These are phyloP conservation scores for Ramalina intermedia DNA, from an alignment of 495 filamentous ascomycete species.

Conservation along the genomic window DNA sequence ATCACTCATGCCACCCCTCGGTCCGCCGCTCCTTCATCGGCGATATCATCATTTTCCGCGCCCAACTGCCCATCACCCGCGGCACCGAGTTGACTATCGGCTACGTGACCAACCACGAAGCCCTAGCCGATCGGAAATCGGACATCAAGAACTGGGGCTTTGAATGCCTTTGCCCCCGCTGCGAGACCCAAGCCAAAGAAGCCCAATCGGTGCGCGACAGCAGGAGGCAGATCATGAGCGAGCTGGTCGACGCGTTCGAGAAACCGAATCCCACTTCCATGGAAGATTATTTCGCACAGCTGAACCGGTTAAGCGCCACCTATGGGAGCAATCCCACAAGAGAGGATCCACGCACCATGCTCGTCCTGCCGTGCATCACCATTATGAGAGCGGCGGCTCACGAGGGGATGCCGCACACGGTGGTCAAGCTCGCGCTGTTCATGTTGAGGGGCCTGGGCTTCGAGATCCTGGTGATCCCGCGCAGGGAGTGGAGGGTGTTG, in stretches of 20 bases:
- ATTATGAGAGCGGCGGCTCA: neutral
- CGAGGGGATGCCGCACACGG: neutral
- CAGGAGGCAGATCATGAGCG: neutral
- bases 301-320: neutral
- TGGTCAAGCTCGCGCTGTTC: neutral
- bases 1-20: constrained; percentile 40
- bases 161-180: constrained; percentile 31
- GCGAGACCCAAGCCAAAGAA: constrained; percentile 7
- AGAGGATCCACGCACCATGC: neutral
- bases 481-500: neutral
- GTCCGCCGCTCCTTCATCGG: constrained; percentile 36
- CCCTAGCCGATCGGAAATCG: constrained; percentile 6
- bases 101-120: constrained; percentile 21
- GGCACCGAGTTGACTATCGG: constrained; percentile 35
- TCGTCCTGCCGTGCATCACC: constrained; percentile 1
- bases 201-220: neutral
- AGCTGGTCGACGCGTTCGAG: neutral
- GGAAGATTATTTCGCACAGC: no score
- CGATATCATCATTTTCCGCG: constrained; percentile 45
- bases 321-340: neutral
- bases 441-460: constrained; percentile 4
- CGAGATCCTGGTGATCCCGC: neutral
- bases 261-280: neutral
- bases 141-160: constrained; percentile 30
- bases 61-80: constrained; percentile 26